Evolutionary conservation across 1,284 basidiomycete species (phyloP).

Genomic region (Ceratobasidium sp.): DNA sequence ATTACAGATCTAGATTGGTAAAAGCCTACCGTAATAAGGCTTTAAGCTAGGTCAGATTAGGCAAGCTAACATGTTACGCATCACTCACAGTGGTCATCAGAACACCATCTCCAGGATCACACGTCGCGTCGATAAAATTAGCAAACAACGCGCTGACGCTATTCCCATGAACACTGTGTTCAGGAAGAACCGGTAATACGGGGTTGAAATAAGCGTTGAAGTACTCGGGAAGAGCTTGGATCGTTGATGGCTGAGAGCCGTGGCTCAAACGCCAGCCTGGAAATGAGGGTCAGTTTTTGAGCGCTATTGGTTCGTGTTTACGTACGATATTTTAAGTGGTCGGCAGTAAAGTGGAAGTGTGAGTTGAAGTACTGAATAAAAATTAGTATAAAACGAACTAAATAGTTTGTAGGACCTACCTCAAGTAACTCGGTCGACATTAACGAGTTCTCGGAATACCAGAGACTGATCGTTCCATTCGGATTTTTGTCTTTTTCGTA

Average conservation of each 20-base stretch:
- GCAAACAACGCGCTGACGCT: slow-evolving; percentile 14
- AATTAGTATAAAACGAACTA: too few relatives aligned
- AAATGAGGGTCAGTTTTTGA: neutral
- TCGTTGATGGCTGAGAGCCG: slow-evolving; percentile 3
- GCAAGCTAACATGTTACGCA: neutral
- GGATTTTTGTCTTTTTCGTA: slow-evolving; percentile 37
- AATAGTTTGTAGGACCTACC: neutral
- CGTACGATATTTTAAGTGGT: slow-evolving; percentile 40
- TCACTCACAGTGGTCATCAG: slow-evolving; percentile 32
- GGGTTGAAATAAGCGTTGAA: slow-evolving; percentile 40
- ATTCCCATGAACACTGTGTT: slow-evolving; percentile 35
- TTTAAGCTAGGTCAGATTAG: neutral
- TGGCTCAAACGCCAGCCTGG: slow-evolving; percentile 15
- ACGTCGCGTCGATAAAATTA: slow-evolving; percentile 28
- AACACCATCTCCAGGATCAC: slow-evolving; percentile 39
- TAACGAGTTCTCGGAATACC: slow-evolving; percentile 33
- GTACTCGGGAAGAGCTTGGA: slow-evolving; percentile 9
- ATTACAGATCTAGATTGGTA: neutral
- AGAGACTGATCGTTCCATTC: slow-evolving; percentile 21
- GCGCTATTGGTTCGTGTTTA: neutral
- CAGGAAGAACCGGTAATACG: neutral
- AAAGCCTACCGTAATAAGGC: slow-evolving; percentile 37
- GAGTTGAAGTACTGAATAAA: slow-evolving; percentile 27
- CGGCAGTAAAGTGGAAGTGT: slow-evolving; percentile 20
- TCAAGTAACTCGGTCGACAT: slow-evolving; percentile 18